Conservation (phyloP, 768 basidiomycete genomes). For the Rhizopogon vinicolor region DNA sequence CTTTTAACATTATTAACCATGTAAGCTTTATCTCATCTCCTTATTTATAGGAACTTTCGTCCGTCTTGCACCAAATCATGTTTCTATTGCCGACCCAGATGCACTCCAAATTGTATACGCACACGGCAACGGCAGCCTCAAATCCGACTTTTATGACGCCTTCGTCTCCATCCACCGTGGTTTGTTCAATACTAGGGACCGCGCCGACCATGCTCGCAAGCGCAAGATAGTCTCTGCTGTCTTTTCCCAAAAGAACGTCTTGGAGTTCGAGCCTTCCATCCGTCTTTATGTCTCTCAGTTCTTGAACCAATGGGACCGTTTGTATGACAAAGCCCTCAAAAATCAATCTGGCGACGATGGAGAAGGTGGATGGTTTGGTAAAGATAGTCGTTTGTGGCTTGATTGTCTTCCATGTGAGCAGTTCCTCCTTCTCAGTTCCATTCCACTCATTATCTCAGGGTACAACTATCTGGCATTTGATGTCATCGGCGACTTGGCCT, state of each 20-base stretch:
- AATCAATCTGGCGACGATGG: constrained; percentile 56
- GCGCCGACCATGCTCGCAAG: constrained; percentile 78
- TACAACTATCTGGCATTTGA: constrained; percentile 66
- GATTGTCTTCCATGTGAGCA: constrained; percentile 64
- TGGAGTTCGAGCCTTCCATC: constrained; percentile 84
- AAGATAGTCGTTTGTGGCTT: constrained; percentile 63
- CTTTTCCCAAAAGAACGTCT: constrained; percentile 79
- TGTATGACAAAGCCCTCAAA: constrained; percentile 52
- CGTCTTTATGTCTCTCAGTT: constrained; percentile 53
- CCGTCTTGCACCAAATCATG: constrained; percentile 71
- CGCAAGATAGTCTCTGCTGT: constrained; percentile 88
- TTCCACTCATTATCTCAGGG: constrained; percentile 29
- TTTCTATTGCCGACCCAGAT: constrained; percentile 74
- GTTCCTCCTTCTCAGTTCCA: not conserved
- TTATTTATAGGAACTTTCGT: constrained; percentile 50
- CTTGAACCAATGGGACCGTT: constrained; percentile 70
- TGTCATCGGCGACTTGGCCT: constrained; percentile 84
- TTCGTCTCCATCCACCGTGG: constrained; percentile 74
- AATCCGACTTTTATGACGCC: constrained; percentile 73
- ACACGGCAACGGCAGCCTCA: constrained; percentile 80
- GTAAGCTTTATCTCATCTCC: not conserved
- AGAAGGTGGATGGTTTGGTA: constrained; percentile 57
- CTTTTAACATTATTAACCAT: not conserved
- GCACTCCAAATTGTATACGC: constrained; percentile 75
- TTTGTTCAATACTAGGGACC: constrained; percentile 76